Conservation (phyloP, 768 basidiomycete genomes). For the Coprinellus micaceus region DNA sequence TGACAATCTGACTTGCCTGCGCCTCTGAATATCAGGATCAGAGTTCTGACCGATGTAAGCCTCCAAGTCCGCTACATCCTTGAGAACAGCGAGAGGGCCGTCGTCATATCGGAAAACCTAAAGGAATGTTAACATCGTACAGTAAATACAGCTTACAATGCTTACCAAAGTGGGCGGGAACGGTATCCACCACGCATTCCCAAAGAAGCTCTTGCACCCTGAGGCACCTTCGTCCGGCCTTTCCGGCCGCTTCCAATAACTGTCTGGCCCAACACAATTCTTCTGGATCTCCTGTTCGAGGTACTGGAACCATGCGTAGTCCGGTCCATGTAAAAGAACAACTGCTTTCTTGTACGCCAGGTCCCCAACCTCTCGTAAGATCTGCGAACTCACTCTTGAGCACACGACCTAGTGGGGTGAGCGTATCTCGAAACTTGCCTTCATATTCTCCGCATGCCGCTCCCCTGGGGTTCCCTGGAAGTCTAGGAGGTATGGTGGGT, state of each 20-base stretch:
- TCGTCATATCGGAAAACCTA: conserved; percentile 70
- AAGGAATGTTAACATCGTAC: conserved; percentile 2
- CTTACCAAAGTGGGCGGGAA: conserved; percentile 70
- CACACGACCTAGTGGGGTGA: neutral
- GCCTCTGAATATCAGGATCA: conserved; percentile 40
- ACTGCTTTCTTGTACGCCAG: conserved; percentile 52
- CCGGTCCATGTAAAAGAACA: conserved; percentile 42
- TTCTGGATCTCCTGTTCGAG: conserved; percentile 53
- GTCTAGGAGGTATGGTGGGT: conserved; percentile 65
- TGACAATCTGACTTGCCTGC: conserved; percentile 57
- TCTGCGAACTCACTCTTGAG: conserved; percentile 35
- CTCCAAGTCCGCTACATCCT: conserved; percentile 48
- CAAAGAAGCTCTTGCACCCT: conserved; percentile 52
- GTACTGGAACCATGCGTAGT: conserved; percentile 41
- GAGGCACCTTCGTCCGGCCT: neutral
- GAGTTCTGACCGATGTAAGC: conserved; percentile 62
- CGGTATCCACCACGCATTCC: conserved; percentile 77
- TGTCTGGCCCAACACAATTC: conserved; percentile 66
- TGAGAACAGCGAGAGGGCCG: conserved; percentile 47
- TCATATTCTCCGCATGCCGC: conserved; percentile 74
- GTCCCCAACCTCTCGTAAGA: conserved; percentile 67
- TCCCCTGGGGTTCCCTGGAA: conserved; percentile 66
- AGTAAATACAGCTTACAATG: conserved; percentile 9
- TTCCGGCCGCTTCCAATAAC: conserved; percentile 53
- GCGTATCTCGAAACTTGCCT: conserved; percentile 38